Conservation (phyloP, 805 yeast genomes). For the Jamesozyma spencerorum region DNA sequence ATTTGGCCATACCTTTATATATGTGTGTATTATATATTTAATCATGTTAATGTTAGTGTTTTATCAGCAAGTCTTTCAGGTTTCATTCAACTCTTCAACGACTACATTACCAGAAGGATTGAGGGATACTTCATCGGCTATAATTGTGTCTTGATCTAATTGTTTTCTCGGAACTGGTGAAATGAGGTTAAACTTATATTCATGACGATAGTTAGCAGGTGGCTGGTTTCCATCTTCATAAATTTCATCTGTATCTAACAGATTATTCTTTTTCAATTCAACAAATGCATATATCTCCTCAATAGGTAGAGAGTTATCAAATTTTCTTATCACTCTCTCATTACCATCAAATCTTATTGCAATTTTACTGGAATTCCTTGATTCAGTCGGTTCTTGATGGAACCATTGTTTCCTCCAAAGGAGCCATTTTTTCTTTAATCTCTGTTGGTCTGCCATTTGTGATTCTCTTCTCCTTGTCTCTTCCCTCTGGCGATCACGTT, state of each 20-base stretch:
- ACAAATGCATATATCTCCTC: constrained; percentile 66
- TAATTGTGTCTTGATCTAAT: constrained; percentile 27
- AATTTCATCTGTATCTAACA: constrained; percentile 15
- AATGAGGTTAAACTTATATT: constrained; percentile 41
- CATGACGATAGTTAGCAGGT: constrained; percentile 37
- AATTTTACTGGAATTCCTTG: constrained; percentile 42
- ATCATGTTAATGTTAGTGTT: not conserved
- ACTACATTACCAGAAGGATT: constrained; percentile 60
- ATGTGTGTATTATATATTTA: not conserved
- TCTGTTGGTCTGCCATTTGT: constrained; percentile 15
- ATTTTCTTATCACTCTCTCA: constrained; percentile 42
- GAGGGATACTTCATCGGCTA: constrained; percentile 38
- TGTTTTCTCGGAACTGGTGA: constrained; percentile 51
- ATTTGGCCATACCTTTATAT: not conserved
- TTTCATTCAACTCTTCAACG: constrained; percentile 31
- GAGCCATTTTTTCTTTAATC: constrained; percentile 35
- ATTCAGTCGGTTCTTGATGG: constrained; percentile 22
- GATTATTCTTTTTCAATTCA: constrained; percentile 38
- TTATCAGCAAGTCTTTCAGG: not conserved
- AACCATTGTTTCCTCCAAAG: constrained; percentile 37
- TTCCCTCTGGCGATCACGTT: constrained; percentile 30
- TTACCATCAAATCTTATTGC: constrained; percentile 65
- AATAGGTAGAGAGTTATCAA: constrained; percentile 39
- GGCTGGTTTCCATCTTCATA: constrained; percentile 17
- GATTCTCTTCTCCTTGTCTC: constrained; percentile 30